Percentiles rank a stretch among this genome's conserved stretches.
These are phyloP conservation scores for Globisporangium barbulae DNA, from an alignment of 352 stramenopile genomes.

Conservation along the genomic window DNA sequence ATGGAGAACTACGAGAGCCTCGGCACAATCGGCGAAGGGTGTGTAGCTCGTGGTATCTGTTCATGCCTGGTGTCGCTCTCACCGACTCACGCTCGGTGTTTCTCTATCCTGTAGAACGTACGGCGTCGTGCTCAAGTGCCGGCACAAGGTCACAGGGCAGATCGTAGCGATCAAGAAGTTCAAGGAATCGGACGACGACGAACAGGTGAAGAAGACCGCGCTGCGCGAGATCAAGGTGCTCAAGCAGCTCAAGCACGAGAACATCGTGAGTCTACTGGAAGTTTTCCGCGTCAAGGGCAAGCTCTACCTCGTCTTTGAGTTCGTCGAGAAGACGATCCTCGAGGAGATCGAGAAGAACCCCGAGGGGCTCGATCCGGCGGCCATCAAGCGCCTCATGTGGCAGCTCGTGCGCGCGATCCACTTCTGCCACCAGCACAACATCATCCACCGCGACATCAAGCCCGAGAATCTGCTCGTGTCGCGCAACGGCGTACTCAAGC, in stretches of 20 bases:
- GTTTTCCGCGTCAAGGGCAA: conserved; percentile 84
- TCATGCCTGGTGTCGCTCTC: background rate
- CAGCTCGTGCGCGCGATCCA: conserved; percentile 83
- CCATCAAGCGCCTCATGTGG: conserved; percentile 82
- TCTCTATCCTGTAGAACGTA: conserved; percentile 49
- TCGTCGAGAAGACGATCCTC: conserved; percentile 86
- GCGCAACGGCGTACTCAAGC: conserved; percentile 92
- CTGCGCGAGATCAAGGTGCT: conserved; percentile 83
- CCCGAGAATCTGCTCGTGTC: conserved; percentile 86
- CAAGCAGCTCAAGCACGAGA: conserved; percentile 85
- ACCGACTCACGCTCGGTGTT: background rate
- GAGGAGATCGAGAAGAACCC: conserved; percentile 89
- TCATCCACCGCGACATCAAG: conserved; percentile 88
- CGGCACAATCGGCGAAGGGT: conserved; percentile 86
- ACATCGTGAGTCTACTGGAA: conserved; percentile 86
- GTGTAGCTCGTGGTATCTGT: conserved; percentile 4
- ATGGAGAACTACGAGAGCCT: conserved; percentile 91
- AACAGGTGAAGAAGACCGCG: conserved; percentile 88
- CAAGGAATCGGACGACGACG: conserved; percentile 88
- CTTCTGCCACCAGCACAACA: conserved; percentile 95
- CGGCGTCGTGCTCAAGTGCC: conserved; percentile 85
- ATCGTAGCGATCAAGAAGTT: conserved; percentile 93
- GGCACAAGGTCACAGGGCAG: conserved; percentile 75
- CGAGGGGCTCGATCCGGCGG: conserved; percentile 58
- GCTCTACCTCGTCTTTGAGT: conserved; percentile 87